phyloP scores from a whole-genome alignment of 2,329 filamentous ascomycete genomes.

The Emericellopsis atlantica region DNA sequence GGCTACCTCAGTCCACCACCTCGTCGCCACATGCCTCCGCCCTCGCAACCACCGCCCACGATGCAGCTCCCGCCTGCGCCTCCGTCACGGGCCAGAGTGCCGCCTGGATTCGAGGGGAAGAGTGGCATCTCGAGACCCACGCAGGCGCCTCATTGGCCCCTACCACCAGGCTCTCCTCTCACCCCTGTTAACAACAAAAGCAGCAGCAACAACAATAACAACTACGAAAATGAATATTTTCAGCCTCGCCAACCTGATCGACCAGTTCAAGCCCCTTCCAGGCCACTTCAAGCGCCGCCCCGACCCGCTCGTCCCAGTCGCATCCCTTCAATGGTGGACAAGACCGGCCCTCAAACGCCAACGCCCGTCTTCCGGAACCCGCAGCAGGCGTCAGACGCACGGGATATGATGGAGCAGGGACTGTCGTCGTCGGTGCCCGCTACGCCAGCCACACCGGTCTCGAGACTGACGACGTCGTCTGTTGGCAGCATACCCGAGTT shows the following conservation, averaged over 20 bases:
- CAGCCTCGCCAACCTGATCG: constrained; percentile 21
- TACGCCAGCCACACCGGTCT: constrained; percentile 35
- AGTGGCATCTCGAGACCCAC: constrained; percentile 39
- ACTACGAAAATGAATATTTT: constrained; percentile 36
- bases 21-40: constrained; percentile 1
- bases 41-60: constrained; percentile 1
- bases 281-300: constrained; percentile 26
- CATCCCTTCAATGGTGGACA: constrained; percentile 46
- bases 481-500: constrained; percentile 48
- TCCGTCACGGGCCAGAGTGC: constrained; percentile 3
- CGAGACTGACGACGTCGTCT: constrained; percentile 38
- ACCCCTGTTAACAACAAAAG: constrained; percentile 7
- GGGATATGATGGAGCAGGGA: constrained; percentile 5
- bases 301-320: constrained; percentile 47
- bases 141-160: constrained; percentile 41
- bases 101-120: constrained; percentile 9
- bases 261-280: no score
- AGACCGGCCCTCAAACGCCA: constrained; percentile 40
- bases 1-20: constrained; percentile 5
- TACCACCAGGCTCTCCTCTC: constrained; percentile 23
- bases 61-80: constrained; percentile 1
- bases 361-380: constrained; percentile 33
- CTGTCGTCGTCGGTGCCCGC: constrained; percentile 27
- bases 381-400: constrained; percentile 4
- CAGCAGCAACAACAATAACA: constrained; percentile 12